Percentiles rank a stretch among this genome's conserved stretches.
These are phyloP conservation scores for Xylariaceae sp. DNA, from an alignment of 2,329 filamentous ascomycete genomes.

Conservation along the genomic window DNA sequence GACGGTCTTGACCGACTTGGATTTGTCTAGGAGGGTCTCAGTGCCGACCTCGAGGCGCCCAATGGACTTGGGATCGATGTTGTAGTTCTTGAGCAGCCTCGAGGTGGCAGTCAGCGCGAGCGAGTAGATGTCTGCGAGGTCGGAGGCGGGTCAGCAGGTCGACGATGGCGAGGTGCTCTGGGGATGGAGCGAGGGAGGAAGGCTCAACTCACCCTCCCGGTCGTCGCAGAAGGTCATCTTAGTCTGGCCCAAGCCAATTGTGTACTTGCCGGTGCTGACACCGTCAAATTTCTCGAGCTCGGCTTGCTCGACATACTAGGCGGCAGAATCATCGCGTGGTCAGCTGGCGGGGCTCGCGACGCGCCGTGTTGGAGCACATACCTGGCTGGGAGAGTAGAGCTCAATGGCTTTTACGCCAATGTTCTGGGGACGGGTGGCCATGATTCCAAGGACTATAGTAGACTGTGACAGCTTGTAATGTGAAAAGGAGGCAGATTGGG, in stretches of 20 bases:
- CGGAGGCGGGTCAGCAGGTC: slow-evolving; percentile 1
- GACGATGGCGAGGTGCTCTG: not conserved
- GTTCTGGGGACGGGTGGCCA: slow-evolving; percentile 74
- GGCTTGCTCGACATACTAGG: slow-evolving; percentile 72
- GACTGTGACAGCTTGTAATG: too few species aligned
- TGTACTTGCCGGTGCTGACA: slow-evolving; percentile 76
- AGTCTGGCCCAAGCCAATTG: slow-evolving; percentile 83
- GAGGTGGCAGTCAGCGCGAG: slow-evolving; percentile 71
- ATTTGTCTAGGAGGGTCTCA: slow-evolving; percentile 81
- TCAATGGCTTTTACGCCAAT: slow-evolving; percentile 92
- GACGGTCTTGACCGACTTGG: slow-evolving; percentile 83
- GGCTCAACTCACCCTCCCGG: slow-evolving; percentile 61
- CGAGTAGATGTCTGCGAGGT: slow-evolving; percentile 72
- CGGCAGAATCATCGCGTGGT: slow-evolving; percentile 14
- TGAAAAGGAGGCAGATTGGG: too few species aligned
- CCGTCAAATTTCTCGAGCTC: slow-evolving; percentile 85
- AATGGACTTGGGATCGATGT: slow-evolving; percentile 69
- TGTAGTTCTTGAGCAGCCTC: slow-evolving; percentile 74
- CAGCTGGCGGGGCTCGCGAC: slow-evolving; percentile 1
- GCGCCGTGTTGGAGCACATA: slow-evolving; percentile 36
- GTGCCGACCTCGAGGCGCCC: slow-evolving; percentile 80
- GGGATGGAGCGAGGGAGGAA: not conserved
- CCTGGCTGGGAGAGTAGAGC: slow-evolving; percentile 81
- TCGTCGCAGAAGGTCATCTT: slow-evolving; percentile 92
- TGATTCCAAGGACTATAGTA: too few species aligned